phyloP scores from a whole-genome alignment of 1,284 basidiomycete species.

The Cerrena zonata region DNA sequence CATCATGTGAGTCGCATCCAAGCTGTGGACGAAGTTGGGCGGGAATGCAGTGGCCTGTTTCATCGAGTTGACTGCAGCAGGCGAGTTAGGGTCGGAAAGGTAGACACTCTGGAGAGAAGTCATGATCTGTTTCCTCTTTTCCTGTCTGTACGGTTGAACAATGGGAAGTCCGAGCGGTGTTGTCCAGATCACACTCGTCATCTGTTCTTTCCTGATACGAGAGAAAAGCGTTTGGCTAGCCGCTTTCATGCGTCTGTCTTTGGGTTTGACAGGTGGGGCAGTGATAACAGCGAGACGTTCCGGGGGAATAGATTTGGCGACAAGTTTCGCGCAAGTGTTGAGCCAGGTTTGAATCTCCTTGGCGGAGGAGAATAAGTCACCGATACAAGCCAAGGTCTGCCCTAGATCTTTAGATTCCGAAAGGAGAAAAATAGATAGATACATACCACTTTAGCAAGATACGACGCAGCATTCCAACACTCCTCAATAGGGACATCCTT shows the following conservation, averaged over 20 bases:
- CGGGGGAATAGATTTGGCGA: conserved; percentile 82
- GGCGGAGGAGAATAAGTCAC: conserved; percentile 88
- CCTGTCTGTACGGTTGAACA: conserved; percentile 92
- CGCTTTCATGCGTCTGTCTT: conserved; percentile 11
- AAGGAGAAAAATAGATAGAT: conserved; percentile 5
- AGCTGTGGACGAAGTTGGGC: conserved; percentile 95
- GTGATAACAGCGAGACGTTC: conserved; percentile 54
- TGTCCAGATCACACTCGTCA: conserved; percentile 96
- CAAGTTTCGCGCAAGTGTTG: conserved; percentile 74
- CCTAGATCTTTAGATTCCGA: background rate
- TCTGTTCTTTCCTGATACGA: conserved; percentile 77
- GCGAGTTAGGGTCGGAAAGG: conserved; percentile 82
- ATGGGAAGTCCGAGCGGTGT: conserved; percentile 91
- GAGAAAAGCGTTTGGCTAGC: conserved; percentile 13
- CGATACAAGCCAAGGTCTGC: conserved; percentile 78
- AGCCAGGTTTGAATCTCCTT: conserved; percentile 92
- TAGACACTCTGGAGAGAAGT: conserved; percentile 89
- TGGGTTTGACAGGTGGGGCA: conserved; percentile 12
- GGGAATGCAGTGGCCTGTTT: conserved; percentile 98
- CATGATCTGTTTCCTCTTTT: conserved; percentile 75
- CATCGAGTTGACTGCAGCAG: conserved; percentile 69
- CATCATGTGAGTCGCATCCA: conserved; percentile 99
- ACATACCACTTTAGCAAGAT: conserved; percentile 72
- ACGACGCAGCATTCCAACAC: conserved; percentile 73
- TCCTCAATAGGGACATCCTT: conserved; percentile 71